These are phyloP conservation scores for Mortierella sp. DNA, from an alignment of 371 early-diverging fungal genomes.

Conservation along the genomic window DNA sequence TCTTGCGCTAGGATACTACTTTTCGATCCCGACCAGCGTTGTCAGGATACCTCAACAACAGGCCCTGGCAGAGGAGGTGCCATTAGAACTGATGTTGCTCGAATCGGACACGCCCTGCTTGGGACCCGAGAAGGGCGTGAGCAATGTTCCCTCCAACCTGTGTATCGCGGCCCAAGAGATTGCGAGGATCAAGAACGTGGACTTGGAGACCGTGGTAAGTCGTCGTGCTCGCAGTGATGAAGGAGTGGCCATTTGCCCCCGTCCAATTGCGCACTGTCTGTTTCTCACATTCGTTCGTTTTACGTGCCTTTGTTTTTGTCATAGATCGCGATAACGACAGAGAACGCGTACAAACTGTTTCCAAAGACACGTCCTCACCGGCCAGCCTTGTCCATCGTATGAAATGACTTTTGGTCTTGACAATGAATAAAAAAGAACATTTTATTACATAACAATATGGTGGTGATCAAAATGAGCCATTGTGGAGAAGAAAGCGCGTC, in stretches of 20 bases:
- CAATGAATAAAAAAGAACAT: not conserved
- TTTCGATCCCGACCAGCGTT: conserved; percentile 73
- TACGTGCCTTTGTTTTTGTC: not conserved
- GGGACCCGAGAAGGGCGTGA: conserved; percentile 69
- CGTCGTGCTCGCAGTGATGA: not conserved
- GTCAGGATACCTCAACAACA: conserved; percentile 65
- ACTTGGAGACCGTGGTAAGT: conserved; percentile 66
- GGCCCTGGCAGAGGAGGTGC: conserved; percentile 64
- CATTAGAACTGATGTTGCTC: conserved; percentile 67
- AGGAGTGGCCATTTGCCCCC: not conserved
- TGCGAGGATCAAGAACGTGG: conserved; percentile 69
- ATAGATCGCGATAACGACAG: conserved; percentile 59
- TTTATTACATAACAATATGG: not conserved
- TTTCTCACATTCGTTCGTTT: not conserved
- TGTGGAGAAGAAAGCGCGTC: not conserved
- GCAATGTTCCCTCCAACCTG: conserved; percentile 69
- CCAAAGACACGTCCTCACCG: conserved; percentile 50
- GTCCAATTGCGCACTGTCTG: not conserved
- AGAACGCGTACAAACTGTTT: conserved; percentile 64
- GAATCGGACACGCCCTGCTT: conserved; percentile 83
- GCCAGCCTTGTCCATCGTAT: conserved; percentile 28
- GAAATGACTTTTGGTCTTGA: not conserved
- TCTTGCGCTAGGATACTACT: conserved; percentile 64
- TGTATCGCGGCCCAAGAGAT: conserved; percentile 64
- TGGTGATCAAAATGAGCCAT: not conserved